phyloP scores from a whole-genome alignment of 1,284 basidiomycete species.

The Ustilago nuda region DNA sequence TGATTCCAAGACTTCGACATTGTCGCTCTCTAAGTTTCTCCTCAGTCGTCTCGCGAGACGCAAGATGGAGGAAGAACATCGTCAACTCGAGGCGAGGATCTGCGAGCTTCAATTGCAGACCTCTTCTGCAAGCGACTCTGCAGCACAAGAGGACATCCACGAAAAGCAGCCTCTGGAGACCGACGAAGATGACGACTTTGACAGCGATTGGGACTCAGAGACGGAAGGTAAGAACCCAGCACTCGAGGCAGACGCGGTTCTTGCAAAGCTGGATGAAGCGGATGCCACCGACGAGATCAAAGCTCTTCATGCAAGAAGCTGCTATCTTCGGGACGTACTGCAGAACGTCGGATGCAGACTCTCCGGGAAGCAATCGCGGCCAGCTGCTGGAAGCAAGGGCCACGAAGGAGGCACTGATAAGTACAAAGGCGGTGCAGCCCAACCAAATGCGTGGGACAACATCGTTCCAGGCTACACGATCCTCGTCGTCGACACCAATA shows the following conservation, averaged over 20 bases:
- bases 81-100: constrained; percentile 65
- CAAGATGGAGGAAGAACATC: constrained; percentile 75
- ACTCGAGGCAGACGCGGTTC: background rate
- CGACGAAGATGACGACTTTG: constrained; percentile 46
- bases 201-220: constrained; percentile 36
- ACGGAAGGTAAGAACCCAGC: background rate
- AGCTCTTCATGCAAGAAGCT: constrained; percentile 73
- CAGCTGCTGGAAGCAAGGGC: constrained; percentile 23
- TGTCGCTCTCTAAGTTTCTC: constrained; percentile 76
- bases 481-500: constrained; percentile 93
- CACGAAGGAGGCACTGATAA: constrained; percentile 53
- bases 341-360: constrained; percentile 16
- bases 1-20: constrained; percentile 63
- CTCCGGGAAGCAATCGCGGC: constrained; percentile 63
- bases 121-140: background rate
- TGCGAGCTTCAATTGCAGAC: constrained; percentile 71
- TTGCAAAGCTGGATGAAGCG: constrained; percentile 2
- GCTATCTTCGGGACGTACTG: constrained; percentile 31
- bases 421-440: constrained; percentile 27
- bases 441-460: constrained; percentile 40
- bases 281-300: constrained; percentile 69
- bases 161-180: constrained; percentile 21
- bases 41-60: constrained; percentile 78
- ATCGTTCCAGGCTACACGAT: constrained; percentile 87
- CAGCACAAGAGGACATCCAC: constrained; percentile 35